A percentile compares a stretch with the other conserved stretches of the same genome.
phyloP scores from a whole-genome alignment of 192 early-diverging fungal genomes.

The Entomortierella beljakovae region DNA sequence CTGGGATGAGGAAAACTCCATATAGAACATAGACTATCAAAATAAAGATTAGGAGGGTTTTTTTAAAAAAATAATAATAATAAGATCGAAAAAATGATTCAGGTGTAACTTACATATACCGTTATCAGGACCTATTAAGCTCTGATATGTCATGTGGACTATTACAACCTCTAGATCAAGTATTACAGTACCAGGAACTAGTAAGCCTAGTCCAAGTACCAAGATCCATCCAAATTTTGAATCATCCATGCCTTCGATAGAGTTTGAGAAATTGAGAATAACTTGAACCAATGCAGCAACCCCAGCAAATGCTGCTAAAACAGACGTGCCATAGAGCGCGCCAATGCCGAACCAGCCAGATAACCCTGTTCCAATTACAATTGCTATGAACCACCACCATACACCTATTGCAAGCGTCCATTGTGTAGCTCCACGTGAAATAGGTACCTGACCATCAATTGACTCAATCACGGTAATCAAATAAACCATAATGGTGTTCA shows the following conservation, averaged over 20 bases:
- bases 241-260: background rate
- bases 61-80: background rate
- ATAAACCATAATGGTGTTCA: constrained; percentile 33
- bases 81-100: background rate
- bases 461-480: constrained; percentile 20
- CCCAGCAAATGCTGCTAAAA: constrained; percentile 17
- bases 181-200: constrained; percentile 17
- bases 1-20: constrained; percentile 26
- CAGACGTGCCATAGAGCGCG: constrained; percentile 27
- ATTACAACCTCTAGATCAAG: constrained; percentile 16
- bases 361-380: constrained; percentile 25
- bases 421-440: constrained; percentile 6
- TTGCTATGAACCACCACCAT: constrained; percentile 40
- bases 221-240: constrained; percentile 16
- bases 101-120: constrained; percentile 26
- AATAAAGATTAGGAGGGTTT: too few species aligned
- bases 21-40: constrained; percentile 42
- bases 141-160: constrained; percentile 17
- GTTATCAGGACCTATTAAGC: constrained; percentile 7
- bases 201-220: constrained; percentile 8
- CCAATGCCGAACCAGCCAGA: constrained; percentile 29
- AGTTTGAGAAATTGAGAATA: constrained; percentile 1
- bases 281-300: constrained; percentile 39
- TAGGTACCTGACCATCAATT: constrained; percentile 24
- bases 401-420: constrained; percentile 45